Conservation (phyloP, 2,329 filamentous ascomycete species). For the Drechslera avenae region DNA sequence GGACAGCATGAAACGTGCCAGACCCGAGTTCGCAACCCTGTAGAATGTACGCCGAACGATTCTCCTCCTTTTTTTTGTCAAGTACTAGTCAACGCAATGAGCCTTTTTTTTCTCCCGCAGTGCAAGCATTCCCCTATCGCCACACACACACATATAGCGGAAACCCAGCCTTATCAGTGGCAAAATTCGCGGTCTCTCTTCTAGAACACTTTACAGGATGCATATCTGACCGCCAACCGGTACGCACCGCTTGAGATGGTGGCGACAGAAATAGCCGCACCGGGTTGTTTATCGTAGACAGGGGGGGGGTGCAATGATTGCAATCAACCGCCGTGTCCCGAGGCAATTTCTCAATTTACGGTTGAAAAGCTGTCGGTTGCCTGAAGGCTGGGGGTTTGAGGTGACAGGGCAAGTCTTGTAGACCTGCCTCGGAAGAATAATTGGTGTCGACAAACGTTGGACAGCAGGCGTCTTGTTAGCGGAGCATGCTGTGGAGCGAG, state of each 20-base stretch:
- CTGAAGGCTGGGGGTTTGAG: constrained; percentile 12
- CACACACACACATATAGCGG: too few relatives aligned
- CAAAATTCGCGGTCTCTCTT: too few relatives aligned
- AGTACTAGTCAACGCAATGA: neutral
- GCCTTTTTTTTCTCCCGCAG: too few relatives aligned
- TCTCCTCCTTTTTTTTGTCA: neutral
- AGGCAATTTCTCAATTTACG: constrained; percentile 23
- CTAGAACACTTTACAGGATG: neutral
- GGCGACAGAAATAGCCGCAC: constrained; percentile 11
- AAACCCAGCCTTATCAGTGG: too few relatives aligned
- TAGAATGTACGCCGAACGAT: constrained; percentile 8
- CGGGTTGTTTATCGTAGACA: constrained; percentile 17
- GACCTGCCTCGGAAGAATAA: neutral
- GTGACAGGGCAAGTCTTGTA: constrained; percentile 7
- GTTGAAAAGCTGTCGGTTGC: constrained; percentile 5
- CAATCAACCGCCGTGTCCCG: constrained; percentile 17
- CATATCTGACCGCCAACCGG: constrained; percentile 3
- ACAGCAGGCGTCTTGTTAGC: constrained; percentile 12
- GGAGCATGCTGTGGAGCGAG: neutral
- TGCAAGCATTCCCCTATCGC: too few relatives aligned
- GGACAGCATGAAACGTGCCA: constrained; percentile 11
- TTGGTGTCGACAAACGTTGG: constrained; percentile 11
- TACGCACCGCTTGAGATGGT: constrained; percentile 8
- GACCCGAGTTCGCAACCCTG: constrained; percentile 9
- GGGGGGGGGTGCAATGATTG: constrained; percentile 19